A percentile compares a stretch with the other conserved stretches of the same genome.
phyloP scores from a whole-genome alignment of 2,329 filamentous ascomycete genomes.

The Calycina marina region DNA sequence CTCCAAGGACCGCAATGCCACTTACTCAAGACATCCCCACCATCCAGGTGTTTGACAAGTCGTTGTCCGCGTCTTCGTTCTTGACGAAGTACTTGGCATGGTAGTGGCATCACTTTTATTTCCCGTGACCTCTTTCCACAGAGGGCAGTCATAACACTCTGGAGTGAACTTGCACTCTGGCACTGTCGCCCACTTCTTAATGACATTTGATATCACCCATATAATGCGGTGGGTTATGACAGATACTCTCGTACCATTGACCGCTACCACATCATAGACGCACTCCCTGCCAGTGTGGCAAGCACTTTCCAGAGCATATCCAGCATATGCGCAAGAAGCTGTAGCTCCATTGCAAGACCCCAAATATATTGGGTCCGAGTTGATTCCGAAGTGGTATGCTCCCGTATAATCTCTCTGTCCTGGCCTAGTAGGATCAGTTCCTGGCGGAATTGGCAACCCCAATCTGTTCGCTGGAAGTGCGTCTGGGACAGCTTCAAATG shows the following conservation, averaged over 20 bases:
- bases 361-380: conserved; percentile 88
- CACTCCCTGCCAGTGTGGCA: conserved; percentile 85
- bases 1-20: not conserved
- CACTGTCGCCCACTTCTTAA: conserved; percentile 68
- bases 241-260: conserved; percentile 84
- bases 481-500: conserved; percentile 86
- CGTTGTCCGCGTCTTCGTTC: conserved; percentile 57
- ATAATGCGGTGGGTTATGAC: conserved; percentile 85
- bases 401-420: conserved; percentile 62
- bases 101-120: conserved; percentile 71
- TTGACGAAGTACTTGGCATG: conserved; percentile 42
- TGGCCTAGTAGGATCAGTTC: conserved; percentile 53
- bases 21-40: conserved; percentile 39
- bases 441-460: conserved; percentile 74
- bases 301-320: conserved; percentile 85
- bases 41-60: conserved; percentile 88
- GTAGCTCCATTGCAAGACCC: conserved; percentile 85
- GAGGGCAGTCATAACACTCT: conserved; percentile 76
- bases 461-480: conserved; percentile 73
- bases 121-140: conserved; percentile 66
- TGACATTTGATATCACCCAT: conserved; percentile 74
- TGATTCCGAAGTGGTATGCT: conserved; percentile 84
- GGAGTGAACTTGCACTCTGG: conserved; percentile 62
- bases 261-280: conserved; percentile 80
- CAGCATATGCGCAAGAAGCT: conserved; percentile 77